Base-by-base conservation (phyloP, 2,329 filamentous ascomycete species). In the Neonectria faginata region DNA sequence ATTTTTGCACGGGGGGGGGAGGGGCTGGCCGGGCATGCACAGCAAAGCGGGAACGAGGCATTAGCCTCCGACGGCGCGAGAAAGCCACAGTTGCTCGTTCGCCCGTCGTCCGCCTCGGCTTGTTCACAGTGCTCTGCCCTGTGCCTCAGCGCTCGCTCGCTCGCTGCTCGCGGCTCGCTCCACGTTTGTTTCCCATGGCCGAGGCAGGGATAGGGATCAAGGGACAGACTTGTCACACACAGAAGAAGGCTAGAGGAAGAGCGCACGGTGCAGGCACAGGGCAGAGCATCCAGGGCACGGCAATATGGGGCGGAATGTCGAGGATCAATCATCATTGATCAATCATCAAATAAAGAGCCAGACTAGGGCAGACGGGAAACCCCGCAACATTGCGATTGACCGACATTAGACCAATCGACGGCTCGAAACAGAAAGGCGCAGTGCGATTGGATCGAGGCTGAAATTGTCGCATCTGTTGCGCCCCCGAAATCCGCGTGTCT, bases 371-470 rank as follows among this genome's bases (percentile, higher is more conserved):
- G 67, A 67, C 60, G 62, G 62, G 57, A 73, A 65, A 66, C 70
- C 71, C 70, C 67, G 67, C 71, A 70, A 65, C 60, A 69, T 69
- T 72, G 57, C 69, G 71, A 74, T 76, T 75, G 73, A 75, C 67
- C 65, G 70, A 62, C 44, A 52, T 59, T 54, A 64, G 67, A 66
- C 75, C 75, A 77, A 77, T 77, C 55, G 67, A 58, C 39, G 57
- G 55, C 63, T 55, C 57, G 22, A 68, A 56, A 55, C 59, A 65
- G 59, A 51, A 51, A 56, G 60, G 66, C 58, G 58, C 54, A 60
- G 52, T 54, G 48, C 63, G 62, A 76, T 77, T 76, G 75, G 75
- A 60, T 67, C 58, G 48, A 65, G 60, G 58, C 51, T 64, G 71
- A 67, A 67, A 71, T 75, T 76, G 67, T 61, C 29, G 31, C 45